A percentile compares a stretch with the other conserved stretches of the same genome.
Evolutionary conservation across 73 alveolate genomes (phyloP).

Genomic region (Paramecium biaurelia): DNA sequence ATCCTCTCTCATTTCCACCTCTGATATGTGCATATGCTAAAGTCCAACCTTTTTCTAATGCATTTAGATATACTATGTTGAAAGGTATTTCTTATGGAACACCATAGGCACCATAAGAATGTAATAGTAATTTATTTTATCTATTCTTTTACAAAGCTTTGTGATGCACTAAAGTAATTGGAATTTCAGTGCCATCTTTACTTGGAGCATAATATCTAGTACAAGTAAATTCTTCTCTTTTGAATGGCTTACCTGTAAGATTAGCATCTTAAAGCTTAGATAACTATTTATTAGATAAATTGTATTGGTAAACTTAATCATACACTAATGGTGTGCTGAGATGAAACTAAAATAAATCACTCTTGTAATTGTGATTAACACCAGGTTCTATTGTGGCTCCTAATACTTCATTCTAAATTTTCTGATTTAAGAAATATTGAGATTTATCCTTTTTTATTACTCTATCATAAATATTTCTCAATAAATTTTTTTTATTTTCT

Average conservation of each 20-base stretch:
- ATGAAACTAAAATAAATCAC: slow-evolving; percentile 65
- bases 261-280: slow-evolving; percentile 57
- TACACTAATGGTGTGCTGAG: slow-evolving; percentile 76
- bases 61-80: slow-evolving; percentile 72
- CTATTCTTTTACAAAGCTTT: slow-evolving; percentile 58
- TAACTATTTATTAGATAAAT: slow-evolving; percentile 57
- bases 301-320: slow-evolving; percentile 68
- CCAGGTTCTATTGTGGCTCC: slow-evolving; percentile 78
- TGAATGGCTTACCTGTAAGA: slow-evolving; percentile 75
- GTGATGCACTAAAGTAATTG: slow-evolving; percentile 74
- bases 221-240: slow-evolving; percentile 67
- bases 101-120: slow-evolving; percentile 92
- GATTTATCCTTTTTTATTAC: not conserved
- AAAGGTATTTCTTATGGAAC: slow-evolving; percentile 67
- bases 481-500: not conserved
- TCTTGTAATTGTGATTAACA: slow-evolving; percentile 71
- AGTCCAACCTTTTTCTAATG: slow-evolving; percentile 87
- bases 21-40: slow-evolving; percentile 89
- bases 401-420: slow-evolving; percentile 64
- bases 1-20: slow-evolving; percentile 92
- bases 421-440: slow-evolving; percentile 21
- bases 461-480: not conserved
- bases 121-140: slow-evolving; percentile 58
- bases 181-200: slow-evolving; percentile 82
- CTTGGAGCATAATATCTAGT: slow-evolving; percentile 74